Evolutionary conservation across 352 stramenopile genomes (phyloP).

Genomic region (Globisporangium solare): DNA sequence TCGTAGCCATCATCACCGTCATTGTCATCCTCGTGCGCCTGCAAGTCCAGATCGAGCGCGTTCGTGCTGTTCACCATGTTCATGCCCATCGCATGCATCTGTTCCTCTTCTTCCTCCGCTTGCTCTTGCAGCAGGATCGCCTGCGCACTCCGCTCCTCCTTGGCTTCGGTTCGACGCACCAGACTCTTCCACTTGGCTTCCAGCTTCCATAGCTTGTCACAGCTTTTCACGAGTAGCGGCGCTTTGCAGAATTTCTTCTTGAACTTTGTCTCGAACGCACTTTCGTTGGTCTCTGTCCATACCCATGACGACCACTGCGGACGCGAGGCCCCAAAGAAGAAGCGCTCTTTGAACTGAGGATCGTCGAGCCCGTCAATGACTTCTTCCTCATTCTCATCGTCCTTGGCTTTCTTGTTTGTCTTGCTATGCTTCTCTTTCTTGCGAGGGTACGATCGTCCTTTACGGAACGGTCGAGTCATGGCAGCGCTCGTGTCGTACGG

Average conservation of each 20-base stretch:
- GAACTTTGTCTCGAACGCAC: slow-evolving; percentile 51
- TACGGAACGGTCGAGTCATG: slow-evolving; percentile 62
- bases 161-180: slow-evolving; percentile 39
- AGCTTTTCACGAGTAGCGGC: slow-evolving; percentile 45
- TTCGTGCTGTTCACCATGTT: slow-evolving; percentile 21
- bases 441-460: slow-evolving; percentile 63
- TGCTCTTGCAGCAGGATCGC: slow-evolving; percentile 66
- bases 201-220: slow-evolving; percentile 49
- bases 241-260: slow-evolving; percentile 58
- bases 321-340: slow-evolving; percentile 40
- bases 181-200: slow-evolving; percentile 67
- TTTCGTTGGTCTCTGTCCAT: slow-evolving; percentile 52
- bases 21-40: slow-evolving; percentile 23
- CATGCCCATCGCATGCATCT: slow-evolving; percentile 42
- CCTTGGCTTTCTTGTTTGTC: slow-evolving; percentile 30
- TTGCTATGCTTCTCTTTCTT: slow-evolving; percentile 35
- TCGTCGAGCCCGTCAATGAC: slow-evolving; percentile 51
- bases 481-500: slow-evolving; percentile 72
- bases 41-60: slow-evolving; percentile 32
- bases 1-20: slow-evolving; percentile 19
- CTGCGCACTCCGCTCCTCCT: slow-evolving; percentile 53
- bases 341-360: slow-evolving; percentile 56
- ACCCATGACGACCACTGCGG: slow-evolving; percentile 73
- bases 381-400: slow-evolving; percentile 28
- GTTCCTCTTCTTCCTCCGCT: slow-evolving; percentile 58